Evolutionary conservation across 495 filamentous ascomycete genomes (phyloP).

Genomic region (Astrothelium macrocarpum): DNA sequence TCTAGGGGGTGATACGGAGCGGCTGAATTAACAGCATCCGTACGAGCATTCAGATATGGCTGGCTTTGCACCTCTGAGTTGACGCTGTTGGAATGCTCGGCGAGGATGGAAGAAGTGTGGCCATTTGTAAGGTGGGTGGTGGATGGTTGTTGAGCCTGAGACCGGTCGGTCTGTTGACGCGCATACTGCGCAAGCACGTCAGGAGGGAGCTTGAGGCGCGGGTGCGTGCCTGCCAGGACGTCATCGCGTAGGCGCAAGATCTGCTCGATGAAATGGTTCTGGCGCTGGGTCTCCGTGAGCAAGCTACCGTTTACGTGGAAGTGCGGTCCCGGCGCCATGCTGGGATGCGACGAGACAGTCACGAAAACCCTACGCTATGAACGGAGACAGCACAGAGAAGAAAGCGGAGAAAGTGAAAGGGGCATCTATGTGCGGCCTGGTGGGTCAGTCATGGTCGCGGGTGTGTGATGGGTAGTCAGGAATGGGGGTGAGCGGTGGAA

Average conservation of each 20-base stretch:
- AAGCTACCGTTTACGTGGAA: constrained; percentile 25
- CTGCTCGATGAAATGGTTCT: constrained; percentile 49
- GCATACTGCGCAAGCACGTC: constrained; percentile 46
- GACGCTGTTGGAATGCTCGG: constrained; percentile 12
- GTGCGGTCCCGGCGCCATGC: neutral
- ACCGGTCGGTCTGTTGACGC: constrained; percentile 12
- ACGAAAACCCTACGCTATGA: neutral
- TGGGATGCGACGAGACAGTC: neutral
- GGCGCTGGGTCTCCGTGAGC: constrained; percentile 16
- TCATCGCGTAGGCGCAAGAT: constrained; percentile 68
- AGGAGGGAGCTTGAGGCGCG: constrained; percentile 59
- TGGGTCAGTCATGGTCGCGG: neutral
- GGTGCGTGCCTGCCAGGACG: constrained; percentile 63
- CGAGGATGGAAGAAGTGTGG: constrained; percentile 11
- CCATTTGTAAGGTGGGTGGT: constrained; percentile 25
- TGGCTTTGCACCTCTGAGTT: neutral
- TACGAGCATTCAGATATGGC: constrained; percentile 6
- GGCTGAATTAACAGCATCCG: constrained; percentile 11
- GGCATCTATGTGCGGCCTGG: neutral
- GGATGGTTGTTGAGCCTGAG: constrained; percentile 10
- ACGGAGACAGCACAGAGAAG: neutral
- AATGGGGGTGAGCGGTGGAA: neutral
- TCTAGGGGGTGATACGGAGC: neutral
- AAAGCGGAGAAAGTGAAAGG: neutral
- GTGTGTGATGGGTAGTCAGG: neutral